Base-by-base conservation (phyloP, 345 rosid genomes). In the Erucastrum elatum region DNA sequence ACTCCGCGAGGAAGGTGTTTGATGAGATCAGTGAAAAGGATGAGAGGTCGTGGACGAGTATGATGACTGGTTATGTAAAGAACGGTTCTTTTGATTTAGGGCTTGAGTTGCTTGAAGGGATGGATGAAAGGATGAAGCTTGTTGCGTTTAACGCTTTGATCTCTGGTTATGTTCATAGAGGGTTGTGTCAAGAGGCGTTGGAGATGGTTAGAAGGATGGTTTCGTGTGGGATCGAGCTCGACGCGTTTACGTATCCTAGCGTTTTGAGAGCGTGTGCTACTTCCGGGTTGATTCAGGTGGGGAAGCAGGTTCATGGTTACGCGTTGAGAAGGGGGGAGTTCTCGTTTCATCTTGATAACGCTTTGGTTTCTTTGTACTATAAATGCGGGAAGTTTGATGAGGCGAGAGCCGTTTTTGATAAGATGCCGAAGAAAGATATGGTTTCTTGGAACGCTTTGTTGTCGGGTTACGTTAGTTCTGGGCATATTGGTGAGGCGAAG, bases 371-470 rank as follows among this genome's bases (percentile, higher is more conserved):
- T 1, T 44, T 82, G 11, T 82, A 82, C 29, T 82, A 70, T 55
- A 82, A 82, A 82, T 82, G 84, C 46, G 76, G 79, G 58, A 82
- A 46, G 66, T 58, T 82, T 56, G 60, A 39, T 70, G 79, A 82
- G 53, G 82, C 84, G 29, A 74, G 70, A 26, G 79, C 68, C 30
- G 70, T 82, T 82, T 82, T 82, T 0, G 76, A 82, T 1, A 46
- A 56, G 59, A 82, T 82, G 84, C 70, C 77, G 5, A 66, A 59
- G 9, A 82, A 64, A 49, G 84, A 82, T 60, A 30, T 82, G 74
- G 84, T 82, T 35, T 77, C 84, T n/a, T 82, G 84, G 84, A 82
- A 82, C 21, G 84, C 84, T 0, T 64, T 82, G 76, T 78, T 82
- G 21, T 82, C 84, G 26, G 80, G 82, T 29, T 82, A 74, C 60